A percentile compares a stretch with the other conserved stretches of the same genome.
phyloP scores from a whole-genome alignment of 2,329 filamentous ascomycete species.

The Ophiocordyceps unilateralis region DNA sequence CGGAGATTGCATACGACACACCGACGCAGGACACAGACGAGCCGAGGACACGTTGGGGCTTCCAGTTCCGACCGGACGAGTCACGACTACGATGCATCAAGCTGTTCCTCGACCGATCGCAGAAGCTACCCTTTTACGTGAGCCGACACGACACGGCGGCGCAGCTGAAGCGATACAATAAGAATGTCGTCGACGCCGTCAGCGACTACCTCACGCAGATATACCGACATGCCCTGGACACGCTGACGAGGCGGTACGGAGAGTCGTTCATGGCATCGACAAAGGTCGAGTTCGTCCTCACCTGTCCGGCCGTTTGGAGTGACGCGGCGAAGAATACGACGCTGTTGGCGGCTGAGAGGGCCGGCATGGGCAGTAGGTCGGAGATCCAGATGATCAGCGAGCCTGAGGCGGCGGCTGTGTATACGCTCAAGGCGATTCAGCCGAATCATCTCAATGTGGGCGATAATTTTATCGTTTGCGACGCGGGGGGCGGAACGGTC shows the following conservation, averaged over 20 bases:
- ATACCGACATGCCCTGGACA: conserved; percentile 64
- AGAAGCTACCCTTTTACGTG: conserved; percentile 68
- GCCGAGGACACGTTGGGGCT: conserved; percentile 55
- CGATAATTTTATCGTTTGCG: conserved; percentile 46
- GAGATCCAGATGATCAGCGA: conserved; percentile 68
- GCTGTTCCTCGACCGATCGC: conserved; percentile 63
- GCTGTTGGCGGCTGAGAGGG: conserved; percentile 57
- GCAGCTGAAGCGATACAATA: conserved; percentile 56
- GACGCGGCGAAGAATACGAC: conserved; percentile 77
- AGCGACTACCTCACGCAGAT: conserved; percentile 66
- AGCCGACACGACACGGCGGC: conserved; percentile 61
- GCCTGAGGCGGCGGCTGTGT: conserved; percentile 64
- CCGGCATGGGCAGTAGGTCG: conserved; percentile 55
- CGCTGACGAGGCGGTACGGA: conserved; percentile 55
- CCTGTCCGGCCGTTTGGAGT: conserved; percentile 70
- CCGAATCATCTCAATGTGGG: conserved; percentile 56
- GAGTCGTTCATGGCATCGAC: conserved; percentile 64
- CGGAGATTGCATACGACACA: conserved; percentile 51
- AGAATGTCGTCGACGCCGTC: conserved; percentile 64
- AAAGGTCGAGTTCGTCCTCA: conserved; percentile 63
- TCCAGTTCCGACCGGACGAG: conserved; percentile 66
- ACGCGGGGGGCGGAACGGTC: conserved; percentile 47
- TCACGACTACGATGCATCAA: conserved; percentile 66
- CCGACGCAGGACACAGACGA: conserved; percentile 12
- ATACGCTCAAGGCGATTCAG: conserved; percentile 64